phyloP scores from a whole-genome alignment of 495 filamentous ascomycete species.

The Hypoxylon crocopeplum region DNA sequence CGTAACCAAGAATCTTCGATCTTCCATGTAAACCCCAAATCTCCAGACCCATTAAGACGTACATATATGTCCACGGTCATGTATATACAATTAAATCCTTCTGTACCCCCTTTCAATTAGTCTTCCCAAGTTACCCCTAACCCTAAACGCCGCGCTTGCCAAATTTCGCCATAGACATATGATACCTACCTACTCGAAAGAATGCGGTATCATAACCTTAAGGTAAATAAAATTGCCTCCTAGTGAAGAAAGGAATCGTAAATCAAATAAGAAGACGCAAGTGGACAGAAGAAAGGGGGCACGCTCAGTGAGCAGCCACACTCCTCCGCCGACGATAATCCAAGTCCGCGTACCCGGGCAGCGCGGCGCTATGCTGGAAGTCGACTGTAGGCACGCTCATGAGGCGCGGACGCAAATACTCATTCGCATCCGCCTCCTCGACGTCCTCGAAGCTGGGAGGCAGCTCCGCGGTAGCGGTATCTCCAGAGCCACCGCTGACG shows the following conservation, averaged over 20 bases:
- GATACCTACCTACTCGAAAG: too few species aligned
- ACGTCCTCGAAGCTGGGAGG: constrained; percentile 49
- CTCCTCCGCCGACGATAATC: constrained; percentile 13
- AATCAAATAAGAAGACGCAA: background rate
- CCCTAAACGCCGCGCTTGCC: constrained; percentile 24
- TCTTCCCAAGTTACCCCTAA: background rate
- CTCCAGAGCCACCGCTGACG: constrained; percentile 22
- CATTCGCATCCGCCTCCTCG: constrained; percentile 50
- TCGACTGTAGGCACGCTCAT: constrained; percentile 43
- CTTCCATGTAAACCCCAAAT: background rate
- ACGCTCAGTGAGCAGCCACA: constrained; percentile 19
- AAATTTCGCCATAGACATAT: constrained; percentile 6
- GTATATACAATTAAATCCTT: background rate
- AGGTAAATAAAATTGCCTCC: background rate
- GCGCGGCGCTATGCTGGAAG: constrained; percentile 20
- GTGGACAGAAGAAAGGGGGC: background rate
- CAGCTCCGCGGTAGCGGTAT: constrained; percentile 12
- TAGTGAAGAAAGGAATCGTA: background rate
- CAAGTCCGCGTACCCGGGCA: constrained; percentile 47
- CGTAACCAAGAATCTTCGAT: too few species aligned
- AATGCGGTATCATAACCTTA: background rate
- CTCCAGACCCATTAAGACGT: background rate
- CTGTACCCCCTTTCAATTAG: background rate
- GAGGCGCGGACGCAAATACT: constrained; percentile 54
- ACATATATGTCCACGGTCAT: background rate